A percentile compares a stretch with the other conserved stretches of the same genome.
These are phyloP conservation scores for Balansia obtecta DNA, from an alignment of 2,329 filamentous ascomycete genomes.

Conservation along the genomic window DNA sequence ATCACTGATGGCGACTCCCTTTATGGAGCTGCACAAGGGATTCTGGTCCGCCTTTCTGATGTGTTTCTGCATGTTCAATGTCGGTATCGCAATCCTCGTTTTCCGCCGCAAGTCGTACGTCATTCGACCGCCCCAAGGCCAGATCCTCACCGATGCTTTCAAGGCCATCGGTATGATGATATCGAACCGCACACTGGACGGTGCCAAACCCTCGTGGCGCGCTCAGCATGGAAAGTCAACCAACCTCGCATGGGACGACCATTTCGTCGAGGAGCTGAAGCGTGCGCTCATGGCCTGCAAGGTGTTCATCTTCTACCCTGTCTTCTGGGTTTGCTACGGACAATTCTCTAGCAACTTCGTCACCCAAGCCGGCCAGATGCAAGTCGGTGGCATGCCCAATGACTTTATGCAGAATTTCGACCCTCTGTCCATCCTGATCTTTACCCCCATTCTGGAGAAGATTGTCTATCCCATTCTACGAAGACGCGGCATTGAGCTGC, in stretches of 20 bases:
- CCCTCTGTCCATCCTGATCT: slow-evolving; percentile 52
- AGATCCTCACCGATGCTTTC: slow-evolving; percentile 54
- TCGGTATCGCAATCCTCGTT: slow-evolving; percentile 42
- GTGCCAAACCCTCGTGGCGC: slow-evolving; percentile 54
- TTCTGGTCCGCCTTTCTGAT: slow-evolving; percentile 54
- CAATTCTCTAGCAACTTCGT: slow-evolving; percentile 58
- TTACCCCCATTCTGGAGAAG: slow-evolving; percentile 51
- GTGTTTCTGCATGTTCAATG: slow-evolving; percentile 48
- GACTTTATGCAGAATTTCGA: slow-evolving; percentile 59
- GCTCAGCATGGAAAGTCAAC: slow-evolving; percentile 32
- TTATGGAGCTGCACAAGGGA: slow-evolving; percentile 53
- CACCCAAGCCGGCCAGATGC: slow-evolving; percentile 45
- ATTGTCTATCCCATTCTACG: slow-evolving; percentile 50
- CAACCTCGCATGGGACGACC: slow-evolving; percentile 49
- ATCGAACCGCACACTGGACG: slow-evolving; percentile 35
- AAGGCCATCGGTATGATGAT: slow-evolving; percentile 29
- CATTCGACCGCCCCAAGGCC: slow-evolving; percentile 45
- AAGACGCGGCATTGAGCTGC: slow-evolving; percentile 44
- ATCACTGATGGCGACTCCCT: slow-evolving; percentile 52
- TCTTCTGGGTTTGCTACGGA: slow-evolving; percentile 57
- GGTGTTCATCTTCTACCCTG: slow-evolving; percentile 54
- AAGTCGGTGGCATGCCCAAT: slow-evolving; percentile 54
- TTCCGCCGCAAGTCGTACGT: slow-evolving; percentile 32
- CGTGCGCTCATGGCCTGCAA: slow-evolving; percentile 55
- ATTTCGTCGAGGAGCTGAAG: slow-evolving; percentile 61